phyloP scores from a whole-genome alignment of 495 filamentous ascomycete species.

The Xylaria bambusicola region DNA sequence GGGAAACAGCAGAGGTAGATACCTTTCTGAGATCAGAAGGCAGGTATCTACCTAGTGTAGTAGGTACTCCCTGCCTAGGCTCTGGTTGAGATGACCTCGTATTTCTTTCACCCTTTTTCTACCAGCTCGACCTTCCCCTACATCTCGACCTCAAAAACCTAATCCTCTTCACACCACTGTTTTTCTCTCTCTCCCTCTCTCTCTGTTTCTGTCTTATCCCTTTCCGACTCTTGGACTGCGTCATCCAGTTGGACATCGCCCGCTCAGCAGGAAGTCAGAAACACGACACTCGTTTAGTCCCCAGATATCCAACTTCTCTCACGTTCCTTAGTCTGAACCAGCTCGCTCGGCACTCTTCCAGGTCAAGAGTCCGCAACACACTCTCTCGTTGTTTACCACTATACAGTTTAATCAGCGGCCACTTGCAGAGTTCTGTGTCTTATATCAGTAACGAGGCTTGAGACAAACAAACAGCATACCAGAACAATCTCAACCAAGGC shows the following conservation, averaged over 20 bases:
- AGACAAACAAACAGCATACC: slow-evolving; percentile 4
- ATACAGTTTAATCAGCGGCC: slow-evolving; percentile 4
- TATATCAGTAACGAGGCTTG: not conserved
- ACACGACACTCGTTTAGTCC: slow-evolving; percentile 22
- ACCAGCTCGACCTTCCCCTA: slow-evolving; percentile 12
- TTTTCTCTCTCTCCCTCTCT: slow-evolving; percentile 18
- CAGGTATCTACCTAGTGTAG: too few relatives aligned
- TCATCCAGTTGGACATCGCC: slow-evolving; percentile 28
- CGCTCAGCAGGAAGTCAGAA: slow-evolving; percentile 27
- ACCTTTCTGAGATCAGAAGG: too few relatives aligned
- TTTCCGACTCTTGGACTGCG: slow-evolving; percentile 4
- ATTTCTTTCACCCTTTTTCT: slow-evolving; percentile 21
- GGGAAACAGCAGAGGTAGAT: too few relatives aligned
- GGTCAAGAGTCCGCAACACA: not conserved
- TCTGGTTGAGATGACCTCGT: slow-evolving; percentile 14
- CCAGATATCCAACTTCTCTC: not conserved
- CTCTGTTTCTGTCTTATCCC: not conserved
- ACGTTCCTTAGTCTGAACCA: slow-evolving; percentile 10
- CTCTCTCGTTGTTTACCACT: not conserved
- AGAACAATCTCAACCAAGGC: not conserved
- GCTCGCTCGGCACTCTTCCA: not conserved
- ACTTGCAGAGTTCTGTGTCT: not conserved
- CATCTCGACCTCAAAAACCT: not conserved
- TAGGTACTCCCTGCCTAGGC: not conserved
- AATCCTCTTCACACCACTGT: slow-evolving; percentile 18